These are phyloP conservation scores for Amanita subjunquillea DNA, from an alignment of 768 basidiomycete genomes.

Conservation along the genomic window DNA sequence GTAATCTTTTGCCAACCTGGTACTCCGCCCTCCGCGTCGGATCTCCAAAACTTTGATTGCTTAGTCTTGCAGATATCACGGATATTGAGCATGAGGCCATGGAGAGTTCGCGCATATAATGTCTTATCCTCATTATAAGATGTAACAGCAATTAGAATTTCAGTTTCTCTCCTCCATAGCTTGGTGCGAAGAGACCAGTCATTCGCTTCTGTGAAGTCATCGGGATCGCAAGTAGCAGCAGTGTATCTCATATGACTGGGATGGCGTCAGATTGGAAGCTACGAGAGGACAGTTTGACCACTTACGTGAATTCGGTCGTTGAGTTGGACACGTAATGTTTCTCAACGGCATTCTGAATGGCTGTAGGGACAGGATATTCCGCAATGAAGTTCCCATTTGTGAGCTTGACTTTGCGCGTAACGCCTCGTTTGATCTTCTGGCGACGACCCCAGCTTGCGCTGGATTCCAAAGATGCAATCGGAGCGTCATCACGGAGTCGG, in stretches of 20 bases:
- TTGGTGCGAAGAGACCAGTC: conserved; percentile 84
- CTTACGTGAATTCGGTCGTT: conserved; percentile 88
- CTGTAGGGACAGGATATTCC: conserved; percentile 81
- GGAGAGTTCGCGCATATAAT: conserved; percentile 84
- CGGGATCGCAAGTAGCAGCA: conserved; percentile 88
- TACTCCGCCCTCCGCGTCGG: conserved; percentile 70
- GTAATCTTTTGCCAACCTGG: conserved; percentile 89
- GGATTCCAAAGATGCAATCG: neutral
- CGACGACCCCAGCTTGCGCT: conserved; percentile 43
- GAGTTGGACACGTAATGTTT: conserved; percentile 59
- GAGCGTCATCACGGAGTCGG: neutral
- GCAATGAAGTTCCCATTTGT: conserved; percentile 89
- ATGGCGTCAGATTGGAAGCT: neutral
- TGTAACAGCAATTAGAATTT: conserved; percentile 89
- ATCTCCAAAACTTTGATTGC: conserved; percentile 85
- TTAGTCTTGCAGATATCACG: conserved; percentile 96
- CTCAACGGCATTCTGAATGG: conserved; percentile 77
- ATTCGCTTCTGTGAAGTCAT: conserved; percentile 69
- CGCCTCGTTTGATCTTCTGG: conserved; percentile 84
- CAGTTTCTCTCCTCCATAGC: conserved; percentile 82
- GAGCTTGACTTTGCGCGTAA: conserved; percentile 87
- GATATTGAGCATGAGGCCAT: conserved; percentile 96
- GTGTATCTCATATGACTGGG: conserved; percentile 86
- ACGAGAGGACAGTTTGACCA: conserved; percentile 7
- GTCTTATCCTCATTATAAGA: conserved; percentile 92